Evolutionary conservation across 331 rosid genomes (phyloP), one percentile per base, ranked within the genome.

Genomic region (Quercus tomentella): DNA sequence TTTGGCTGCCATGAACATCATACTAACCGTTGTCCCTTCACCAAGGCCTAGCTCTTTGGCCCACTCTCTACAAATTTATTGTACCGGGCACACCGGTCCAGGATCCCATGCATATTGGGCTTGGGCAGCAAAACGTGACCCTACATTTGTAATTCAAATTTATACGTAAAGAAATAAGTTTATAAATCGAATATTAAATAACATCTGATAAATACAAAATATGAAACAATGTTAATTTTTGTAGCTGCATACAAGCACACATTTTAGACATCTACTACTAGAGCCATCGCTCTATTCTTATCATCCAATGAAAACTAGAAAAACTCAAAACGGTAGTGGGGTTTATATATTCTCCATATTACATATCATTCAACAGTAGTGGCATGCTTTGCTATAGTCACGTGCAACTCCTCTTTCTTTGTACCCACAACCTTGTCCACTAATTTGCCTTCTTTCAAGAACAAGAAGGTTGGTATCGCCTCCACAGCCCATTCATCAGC

Each of bases 401-500:
- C 5, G 60, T 35, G 75, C 60, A 91, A 87, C 35, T 81, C 88
- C 0, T 85, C 94, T 74, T 86, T 95, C 80, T 73, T 81, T 31
- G 97, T 91, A 78, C 98, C 99, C 35, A 90, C 91, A 30, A 93
- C 51, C 84, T 76, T 91, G 73, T 93, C 90, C 15, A 91, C 81
- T 3, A 49, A 0, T 74, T 91, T 79, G 22, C 94, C 98, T 43
- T 89, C 91, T 85, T 87, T 93, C 49, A 95, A 76, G 84, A 93
- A 90, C 35, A 95, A 3, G 77, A 95, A 91, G n/a, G 98, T 81
- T 4, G 88, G 80, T 96, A 93, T 91, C 12, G 96, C 97, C 84
- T 85, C 89, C 37, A 95, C 56, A 0, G 28, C n/a, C 88, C 87
- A 87, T 41, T 91, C 82, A 88, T 83, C 76, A 3, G 96, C 79